Evolutionary conservation across 345 rosid species (phyloP), one percentile per base, ranked within the genome.

Genomic region (Populus ilicifolia): DNA sequence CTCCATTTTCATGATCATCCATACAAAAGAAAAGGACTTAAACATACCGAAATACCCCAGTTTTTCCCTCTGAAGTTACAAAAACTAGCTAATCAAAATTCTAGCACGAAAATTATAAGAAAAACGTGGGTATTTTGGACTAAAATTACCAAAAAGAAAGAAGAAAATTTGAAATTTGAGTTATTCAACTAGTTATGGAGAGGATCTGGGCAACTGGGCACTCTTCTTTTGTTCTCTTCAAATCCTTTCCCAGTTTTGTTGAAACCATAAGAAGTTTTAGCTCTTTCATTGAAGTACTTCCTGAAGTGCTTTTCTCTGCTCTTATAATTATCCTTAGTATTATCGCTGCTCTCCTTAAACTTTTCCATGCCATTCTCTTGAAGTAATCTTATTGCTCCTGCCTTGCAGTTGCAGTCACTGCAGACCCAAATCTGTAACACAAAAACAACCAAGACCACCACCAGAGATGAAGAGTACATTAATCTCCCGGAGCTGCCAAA

Each of bases 141-240:
- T 75, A 10, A 59, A 69, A 80, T 43, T 64, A 2, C 2, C 59
- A 27, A 36, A 36, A 29, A 44, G 16, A 18, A 65, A 27, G 35
- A 56, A 0, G 39, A 54, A 64, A 59, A 11, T 44, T 63, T 35
- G 59, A 38, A 71, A 79, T 76, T 76, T 59, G 59, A 75, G 46
- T 72, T 72, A 64, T 75, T 83, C 56, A 66, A 75, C 90, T 93
- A 89, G 89, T 93, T 93, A 82, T 93, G 97, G 81, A 93, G 90
- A 86, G 96, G 97, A 87, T 93, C 97, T 84, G 97, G 97, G 85
- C 97, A 90, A 76, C 94, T 93, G 88, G 94, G 94, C 25, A 93
- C 94, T 69, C 70, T 87, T 88, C 97, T 83, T 85, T 93, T 89
- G 85, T 72, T 85, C 13, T 88, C 90, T 64, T 85, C 80, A 63